Evolutionary conservation across 2,329 filamentous ascomycete genomes (phyloP).

Genomic region (Talaromyces sp.): DNA sequence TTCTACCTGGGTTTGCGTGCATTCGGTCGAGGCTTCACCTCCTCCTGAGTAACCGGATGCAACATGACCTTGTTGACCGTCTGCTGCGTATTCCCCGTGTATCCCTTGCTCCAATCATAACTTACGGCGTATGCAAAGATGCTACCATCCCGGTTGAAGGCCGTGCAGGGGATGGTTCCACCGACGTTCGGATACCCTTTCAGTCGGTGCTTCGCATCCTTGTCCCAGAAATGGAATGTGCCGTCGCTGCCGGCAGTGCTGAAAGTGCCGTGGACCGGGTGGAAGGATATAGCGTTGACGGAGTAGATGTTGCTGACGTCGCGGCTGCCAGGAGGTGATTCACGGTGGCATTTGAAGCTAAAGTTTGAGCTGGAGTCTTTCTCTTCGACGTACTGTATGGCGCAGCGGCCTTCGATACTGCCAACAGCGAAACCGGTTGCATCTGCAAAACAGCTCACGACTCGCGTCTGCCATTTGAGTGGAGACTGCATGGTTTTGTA

Average conservation of each 20-base stretch:
- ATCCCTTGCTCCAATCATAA: conserved; percentile 99
- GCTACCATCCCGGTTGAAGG: conserved; percentile 81
- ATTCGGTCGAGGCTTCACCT: conserved; percentile 56
- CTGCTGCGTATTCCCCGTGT: conserved; percentile 71
- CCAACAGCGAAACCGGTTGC: conserved; percentile 90
- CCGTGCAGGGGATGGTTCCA: conserved; percentile 82
- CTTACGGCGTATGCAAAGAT: conserved; percentile 87
- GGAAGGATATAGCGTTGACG: conserved; percentile 97
- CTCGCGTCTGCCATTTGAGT: conserved; percentile 95
- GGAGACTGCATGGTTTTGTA: conserved; percentile 97
- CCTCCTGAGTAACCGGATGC: conserved; percentile 67
- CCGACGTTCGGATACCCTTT: conserved; percentile 84
- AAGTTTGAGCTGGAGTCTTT: conserved; percentile 91
- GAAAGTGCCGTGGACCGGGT: conserved; percentile 96
- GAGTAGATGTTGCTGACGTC: conserved; percentile 86
- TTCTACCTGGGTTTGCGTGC: conserved; percentile 41
- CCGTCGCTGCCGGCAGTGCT: conserved; percentile 93
- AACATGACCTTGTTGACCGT: conserved; percentile 76
- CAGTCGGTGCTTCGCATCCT: conserved; percentile 80
- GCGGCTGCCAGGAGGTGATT: conserved; percentile 58
- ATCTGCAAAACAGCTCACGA: conserved; percentile 92
- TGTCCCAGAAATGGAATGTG: conserved; percentile 77
- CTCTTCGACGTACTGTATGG: conserved; percentile 97
- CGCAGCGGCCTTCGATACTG: conserved; percentile 93
- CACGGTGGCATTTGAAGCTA: conserved; percentile 98